Evolutionary conservation across 1,139 yeast genomes (phyloP).

Genomic region (Casaregolazyma lundiana): DNA sequence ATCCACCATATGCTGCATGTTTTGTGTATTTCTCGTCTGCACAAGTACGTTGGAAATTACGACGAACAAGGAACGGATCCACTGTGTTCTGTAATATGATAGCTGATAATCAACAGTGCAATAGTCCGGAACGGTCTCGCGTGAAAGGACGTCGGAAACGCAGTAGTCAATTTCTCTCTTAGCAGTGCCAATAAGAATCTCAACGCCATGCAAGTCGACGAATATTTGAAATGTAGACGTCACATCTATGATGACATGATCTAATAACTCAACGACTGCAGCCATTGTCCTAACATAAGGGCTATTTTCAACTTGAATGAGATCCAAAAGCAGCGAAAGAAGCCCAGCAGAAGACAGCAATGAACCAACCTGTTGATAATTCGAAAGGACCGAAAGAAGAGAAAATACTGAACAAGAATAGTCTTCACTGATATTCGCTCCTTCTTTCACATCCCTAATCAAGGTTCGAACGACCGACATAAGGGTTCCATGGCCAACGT

Average conservation of each 20-base stretch:
- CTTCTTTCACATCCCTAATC: conserved; percentile 43
- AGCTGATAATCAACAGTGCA: conserved; percentile 55
- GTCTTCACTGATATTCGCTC: conserved; percentile 35
- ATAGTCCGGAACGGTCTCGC: conserved; percentile 46
- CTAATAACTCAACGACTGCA: conserved; percentile 61
- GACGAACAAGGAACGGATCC: conserved; percentile 45
- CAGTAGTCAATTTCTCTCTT: conserved; percentile 67
- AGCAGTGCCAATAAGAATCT: conserved; percentile 54
- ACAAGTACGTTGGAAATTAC: conserved; percentile 62
- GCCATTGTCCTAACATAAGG: conserved; percentile 54
- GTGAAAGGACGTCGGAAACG: conserved; percentile 46
- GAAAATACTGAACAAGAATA: conserved; percentile 27
- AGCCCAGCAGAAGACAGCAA: conserved; percentile 66
- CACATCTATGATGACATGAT: conserved; percentile 48
- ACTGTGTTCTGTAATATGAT: conserved; percentile 58
- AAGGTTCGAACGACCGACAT: conserved; percentile 68
- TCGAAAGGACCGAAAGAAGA: conserved; percentile 27
- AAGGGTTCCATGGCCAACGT: conserved; percentile 78
- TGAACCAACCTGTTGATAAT: conserved; percentile 28
- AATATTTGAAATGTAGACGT: conserved; percentile 54
- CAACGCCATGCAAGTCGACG: conserved; percentile 63
- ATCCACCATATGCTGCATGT: conserved; percentile 79
- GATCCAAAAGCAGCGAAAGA: conserved; percentile 58
- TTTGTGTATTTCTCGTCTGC: conserved; percentile 69
- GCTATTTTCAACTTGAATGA: conserved; percentile 45